phyloP scores from a whole-genome alignment of 2,329 filamentous ascomycete genomes.

The Talaromyces albobiverticillius region DNA sequence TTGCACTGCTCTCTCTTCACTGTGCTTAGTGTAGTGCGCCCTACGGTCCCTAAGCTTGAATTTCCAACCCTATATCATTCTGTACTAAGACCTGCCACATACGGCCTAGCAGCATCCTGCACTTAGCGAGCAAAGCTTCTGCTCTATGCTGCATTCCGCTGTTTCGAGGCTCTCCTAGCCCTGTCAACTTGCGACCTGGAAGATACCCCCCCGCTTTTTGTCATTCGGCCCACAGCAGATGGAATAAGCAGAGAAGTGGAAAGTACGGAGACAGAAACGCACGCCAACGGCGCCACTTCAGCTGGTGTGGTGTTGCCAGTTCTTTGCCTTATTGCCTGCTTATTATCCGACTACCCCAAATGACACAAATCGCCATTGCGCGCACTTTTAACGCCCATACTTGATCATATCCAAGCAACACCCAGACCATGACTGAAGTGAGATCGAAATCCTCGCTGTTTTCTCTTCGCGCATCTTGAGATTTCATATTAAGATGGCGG shows the following conservation, averaged over 20 bases:
- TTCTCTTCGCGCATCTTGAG: neutral
- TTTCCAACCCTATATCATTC: too few species aligned
- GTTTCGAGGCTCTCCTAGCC: too few species aligned
- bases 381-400: neutral
- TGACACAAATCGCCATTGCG: neutral
- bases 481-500: conserved; percentile 19
- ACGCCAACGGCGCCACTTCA: neutral
- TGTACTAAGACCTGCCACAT: too few species aligned
- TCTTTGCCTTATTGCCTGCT: neutral
- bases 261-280: neutral
- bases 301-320: neutral
- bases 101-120: too few species aligned
- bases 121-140: too few species aligned
- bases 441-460: neutral
- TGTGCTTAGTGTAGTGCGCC: too few species aligned
- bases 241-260: neutral
- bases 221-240: neutral
- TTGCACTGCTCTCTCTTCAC: too few species aligned
- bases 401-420: neutral
- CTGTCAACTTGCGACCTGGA: too few species aligned
- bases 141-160: too few species aligned
- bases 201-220: neutral
- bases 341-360: neutral
- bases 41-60: too few species aligned
- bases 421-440: conserved; percentile 8